Percentiles rank a stretch among this genome's conserved stretches.
Conservation (phyloP, 495 filamentous ascomycete species). For the Hamigera avellanea region DNA sequence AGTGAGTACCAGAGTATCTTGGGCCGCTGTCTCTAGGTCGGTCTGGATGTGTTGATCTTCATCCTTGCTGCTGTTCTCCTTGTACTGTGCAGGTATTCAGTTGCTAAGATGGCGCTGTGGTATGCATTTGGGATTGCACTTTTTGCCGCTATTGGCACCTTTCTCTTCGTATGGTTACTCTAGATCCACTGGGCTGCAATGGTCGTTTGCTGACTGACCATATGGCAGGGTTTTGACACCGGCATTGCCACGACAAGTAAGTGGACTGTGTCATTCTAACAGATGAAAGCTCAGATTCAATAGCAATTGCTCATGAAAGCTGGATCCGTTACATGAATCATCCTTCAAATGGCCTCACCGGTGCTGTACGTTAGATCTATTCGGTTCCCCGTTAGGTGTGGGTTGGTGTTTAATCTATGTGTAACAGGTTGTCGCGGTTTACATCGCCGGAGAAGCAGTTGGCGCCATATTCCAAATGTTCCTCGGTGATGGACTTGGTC, state of each 20-base stretch:
- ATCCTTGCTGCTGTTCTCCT: neutral
- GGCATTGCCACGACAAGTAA: conserved; percentile 49
- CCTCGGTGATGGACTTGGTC: conserved; percentile 43
- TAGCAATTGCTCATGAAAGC: conserved; percentile 48
- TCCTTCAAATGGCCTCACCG: conserved; percentile 42
- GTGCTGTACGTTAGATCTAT: conserved; percentile 42
- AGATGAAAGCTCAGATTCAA: conserved; percentile 2
- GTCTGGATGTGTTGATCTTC: neutral
- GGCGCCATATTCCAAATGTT: conserved; percentile 42
- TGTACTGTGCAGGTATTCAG: too few relatives aligned
- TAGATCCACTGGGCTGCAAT: neutral
- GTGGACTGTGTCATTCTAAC: conserved; percentile 8
- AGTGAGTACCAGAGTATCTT: too few relatives aligned
- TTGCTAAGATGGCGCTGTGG: conserved; percentile 24
- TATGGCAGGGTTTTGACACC: conserved; percentile 41
- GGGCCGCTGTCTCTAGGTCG: neutral
- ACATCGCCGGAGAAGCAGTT: conserved; percentile 46
- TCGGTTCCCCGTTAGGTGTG: neutral
- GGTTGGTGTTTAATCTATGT: neutral
- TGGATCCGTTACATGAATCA: conserved; percentile 49
- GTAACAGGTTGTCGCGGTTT: conserved; percentile 42
- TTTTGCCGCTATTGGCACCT: conserved; percentile 46
- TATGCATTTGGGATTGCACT: conserved; percentile 38
- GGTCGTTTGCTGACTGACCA: neutral
- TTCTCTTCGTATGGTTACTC: conserved; percentile 37